phyloP scores from a whole-genome alignment of 2,329 filamentous ascomycete genomes.

The Pleochaeta shiraiana region DNA sequence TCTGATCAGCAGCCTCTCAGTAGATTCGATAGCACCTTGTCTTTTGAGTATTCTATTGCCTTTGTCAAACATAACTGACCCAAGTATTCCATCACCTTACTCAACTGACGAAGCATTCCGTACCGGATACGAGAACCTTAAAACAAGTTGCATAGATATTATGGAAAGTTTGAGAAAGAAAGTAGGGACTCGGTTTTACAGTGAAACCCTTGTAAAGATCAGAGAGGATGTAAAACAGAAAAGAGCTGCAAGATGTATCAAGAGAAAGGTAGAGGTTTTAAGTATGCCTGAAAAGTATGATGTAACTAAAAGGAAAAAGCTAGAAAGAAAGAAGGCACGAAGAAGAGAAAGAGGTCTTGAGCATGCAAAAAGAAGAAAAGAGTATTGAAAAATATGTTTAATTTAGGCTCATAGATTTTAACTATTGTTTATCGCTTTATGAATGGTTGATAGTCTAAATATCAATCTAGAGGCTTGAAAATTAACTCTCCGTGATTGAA shows the following conservation, averaged over 20 bases:
- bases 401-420: too few species aligned
- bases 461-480: too few species aligned
- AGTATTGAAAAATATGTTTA: constrained; percentile 9
- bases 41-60: constrained; percentile 43
- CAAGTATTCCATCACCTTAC: constrained; percentile 47
- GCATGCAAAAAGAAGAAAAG: constrained; percentile 27
- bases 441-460: too few species aligned
- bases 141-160: constrained; percentile 49
- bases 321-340: constrained; percentile 64
- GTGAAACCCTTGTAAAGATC: constrained; percentile 49
- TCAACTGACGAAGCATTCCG: constrained; percentile 50
- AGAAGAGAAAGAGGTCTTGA: constrained; percentile 59
- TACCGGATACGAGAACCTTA: constrained; percentile 45
- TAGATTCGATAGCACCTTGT: constrained; percentile 34
- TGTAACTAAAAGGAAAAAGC: constrained; percentile 59
- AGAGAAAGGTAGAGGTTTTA: constrained; percentile 78
- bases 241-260: constrained; percentile 52
- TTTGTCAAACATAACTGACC: constrained; percentile 68
- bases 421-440: too few species aligned
- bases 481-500: too few species aligned
- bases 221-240: constrained; percentile 49
- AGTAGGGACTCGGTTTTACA: constrained; percentile 60
- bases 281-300: constrained; percentile 59
- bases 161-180: constrained; percentile 71
- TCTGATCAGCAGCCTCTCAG: constrained; percentile 38